Conservation (phyloP, 2,329 filamentous ascomycete species). For the Hypoxylon sp. region DNA sequence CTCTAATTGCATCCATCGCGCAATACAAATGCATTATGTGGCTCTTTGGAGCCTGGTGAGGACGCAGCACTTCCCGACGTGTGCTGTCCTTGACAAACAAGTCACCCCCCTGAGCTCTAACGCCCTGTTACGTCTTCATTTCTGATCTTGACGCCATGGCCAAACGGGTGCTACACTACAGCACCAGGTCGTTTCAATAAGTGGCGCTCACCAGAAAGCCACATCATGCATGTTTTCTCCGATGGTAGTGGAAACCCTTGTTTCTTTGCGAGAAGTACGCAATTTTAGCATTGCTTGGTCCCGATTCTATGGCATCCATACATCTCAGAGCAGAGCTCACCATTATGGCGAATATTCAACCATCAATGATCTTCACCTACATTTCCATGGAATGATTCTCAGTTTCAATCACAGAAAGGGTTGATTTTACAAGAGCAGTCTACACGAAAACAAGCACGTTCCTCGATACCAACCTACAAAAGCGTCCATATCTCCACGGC, state of each 20-base stretch:
- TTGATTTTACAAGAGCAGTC: not conserved
- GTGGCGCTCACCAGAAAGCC: not conserved
- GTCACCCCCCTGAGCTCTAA: not conserved
- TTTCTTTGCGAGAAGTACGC: not conserved
- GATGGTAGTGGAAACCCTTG: not conserved
- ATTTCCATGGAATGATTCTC: not conserved
- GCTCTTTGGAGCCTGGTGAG: not conserved
- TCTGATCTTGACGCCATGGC: constrained; percentile 19
- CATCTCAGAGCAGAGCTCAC: not conserved
- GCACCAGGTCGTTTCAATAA: not conserved
- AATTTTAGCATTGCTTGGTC: not conserved
- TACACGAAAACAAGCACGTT: not conserved
- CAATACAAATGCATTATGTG: not conserved
- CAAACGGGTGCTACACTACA: constrained; percentile 6
- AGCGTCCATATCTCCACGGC: not conserved
- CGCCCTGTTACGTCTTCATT: constrained; percentile 21
- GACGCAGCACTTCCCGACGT: not conserved
- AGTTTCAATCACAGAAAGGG: not conserved
- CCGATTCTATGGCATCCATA: not conserved
- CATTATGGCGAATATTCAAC: constrained; percentile 17
- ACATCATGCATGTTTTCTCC: constrained; percentile 1
- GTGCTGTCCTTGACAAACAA: not conserved
- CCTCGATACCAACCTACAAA: not conserved
- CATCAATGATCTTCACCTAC: constrained; percentile 4
- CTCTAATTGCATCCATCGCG: not conserved